Evolutionary conservation across 352 stramenopile genomes (phyloP), one percentile per base, ranked within the genome.

Genomic region (Pythium graminicola): DNA sequence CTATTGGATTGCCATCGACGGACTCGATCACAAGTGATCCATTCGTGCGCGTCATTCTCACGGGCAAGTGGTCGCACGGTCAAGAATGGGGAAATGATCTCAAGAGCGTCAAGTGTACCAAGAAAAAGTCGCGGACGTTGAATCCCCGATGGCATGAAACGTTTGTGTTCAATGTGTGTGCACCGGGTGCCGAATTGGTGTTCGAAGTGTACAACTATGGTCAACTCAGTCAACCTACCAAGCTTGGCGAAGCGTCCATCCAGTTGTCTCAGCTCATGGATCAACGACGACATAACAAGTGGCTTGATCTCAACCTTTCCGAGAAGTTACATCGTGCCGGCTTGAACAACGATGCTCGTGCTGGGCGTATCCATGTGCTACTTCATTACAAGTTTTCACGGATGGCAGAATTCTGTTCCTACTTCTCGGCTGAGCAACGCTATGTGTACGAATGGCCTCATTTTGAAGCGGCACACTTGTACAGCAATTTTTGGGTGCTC

Each of bases 1-100:
- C 81, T 0, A 93, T 93, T 29, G 81, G 81, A 20, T 62, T 93
- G 36, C 81, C 81, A 19, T 93, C 81, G 4, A 93, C 79, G 16
- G 81, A 93, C 52, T 88, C 79, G n/a, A 93, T 93, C 64, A 93
- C 81, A 24, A 93, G 79, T 50, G 81, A 93, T 51, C 81, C 81
- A 24, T 93, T 93, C 50, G 81, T 93, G 32, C 76, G 80, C 31
- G 75, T 93, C 40, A 86, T 88, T 62, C 70, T 93, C 27, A 85
- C 79, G 11, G 81, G 81, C 54, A 88, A 88, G 63, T 93, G 81
- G 81, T 93, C 81, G 4, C 81, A 93, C 43, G 79, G 79, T 16
- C 81, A 93, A 57, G 77, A 89, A 54, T 93, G 81, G 81, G 79
- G 76, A 1, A 83, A 81, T 38, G 79, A 93, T 39, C 67, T 90